Evolutionary conservation across 1,284 basidiomycete genomes (phyloP).

Genomic region (Fistulinella staudtii): DNA sequence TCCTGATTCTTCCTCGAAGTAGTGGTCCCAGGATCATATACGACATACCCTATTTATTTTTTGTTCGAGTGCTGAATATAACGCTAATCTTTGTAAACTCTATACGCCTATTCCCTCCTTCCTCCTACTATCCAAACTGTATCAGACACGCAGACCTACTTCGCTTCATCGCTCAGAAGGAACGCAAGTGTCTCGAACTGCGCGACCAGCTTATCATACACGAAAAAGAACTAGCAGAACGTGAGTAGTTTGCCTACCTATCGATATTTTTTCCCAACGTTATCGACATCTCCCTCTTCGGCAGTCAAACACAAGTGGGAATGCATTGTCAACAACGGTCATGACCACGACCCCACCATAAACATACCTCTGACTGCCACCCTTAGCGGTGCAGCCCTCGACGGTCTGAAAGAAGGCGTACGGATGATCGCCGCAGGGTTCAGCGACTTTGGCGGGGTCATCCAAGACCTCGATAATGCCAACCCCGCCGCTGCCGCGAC

Average conservation of each 20-base stretch:
- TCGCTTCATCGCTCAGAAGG: slow-evolving; percentile 78
- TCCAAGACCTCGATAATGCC: slow-evolving; percentile 9
- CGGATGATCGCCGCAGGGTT: slow-evolving; percentile 47
- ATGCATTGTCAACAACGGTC: slow-evolving; percentile 63
- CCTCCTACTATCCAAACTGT: background rate
- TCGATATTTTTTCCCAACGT: too few species aligned
- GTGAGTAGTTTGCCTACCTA: slow-evolving; percentile 32
- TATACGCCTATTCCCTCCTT: too few species aligned
- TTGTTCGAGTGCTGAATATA: too few species aligned
- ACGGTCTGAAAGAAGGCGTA: slow-evolving; percentile 64
- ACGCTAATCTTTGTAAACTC: too few species aligned
- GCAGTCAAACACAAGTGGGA: slow-evolving; percentile 78
- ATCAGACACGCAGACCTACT: slow-evolving; percentile 70
- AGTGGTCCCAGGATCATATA: too few species aligned
- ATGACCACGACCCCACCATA: slow-evolving; percentile 28
- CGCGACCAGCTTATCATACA: slow-evolving; percentile 65
- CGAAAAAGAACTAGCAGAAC: slow-evolving; percentile 64
- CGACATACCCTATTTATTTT: too few species aligned
- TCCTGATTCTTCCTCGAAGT: too few species aligned
- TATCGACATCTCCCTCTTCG: background rate
- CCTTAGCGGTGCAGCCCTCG: slow-evolving; percentile 40
- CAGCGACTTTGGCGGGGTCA: slow-evolving; percentile 19
- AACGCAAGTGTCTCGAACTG: slow-evolving; percentile 74
- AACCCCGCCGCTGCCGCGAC: too few species aligned
- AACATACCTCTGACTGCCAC: slow-evolving; percentile 2